phyloP scores from a whole-genome alignment of 768 basidiomycete genomes.

The Boletus bicolor region DNA sequence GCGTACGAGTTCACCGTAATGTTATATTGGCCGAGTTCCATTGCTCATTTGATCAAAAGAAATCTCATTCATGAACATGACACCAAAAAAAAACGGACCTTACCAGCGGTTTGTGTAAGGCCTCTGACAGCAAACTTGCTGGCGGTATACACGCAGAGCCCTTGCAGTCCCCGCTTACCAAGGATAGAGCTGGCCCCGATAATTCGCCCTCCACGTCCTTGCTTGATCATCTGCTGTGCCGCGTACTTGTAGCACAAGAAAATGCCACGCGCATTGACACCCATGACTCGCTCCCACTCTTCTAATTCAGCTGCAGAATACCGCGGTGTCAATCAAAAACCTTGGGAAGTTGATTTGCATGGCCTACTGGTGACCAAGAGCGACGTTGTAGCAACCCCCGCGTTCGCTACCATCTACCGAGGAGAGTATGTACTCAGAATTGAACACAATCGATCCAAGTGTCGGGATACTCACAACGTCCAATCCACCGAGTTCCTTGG shows the following conservation, averaged over 20 bases:
- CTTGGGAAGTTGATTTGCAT: too few relatives aligned
- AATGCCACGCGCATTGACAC: slow-evolving; percentile 49
- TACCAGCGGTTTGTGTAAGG: slow-evolving; percentile 38
- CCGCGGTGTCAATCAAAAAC: background rate
- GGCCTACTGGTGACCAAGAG: background rate
- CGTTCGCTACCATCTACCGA: slow-evolving; percentile 19
- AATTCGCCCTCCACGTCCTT: slow-evolving; percentile 51
- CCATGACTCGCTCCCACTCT: slow-evolving; percentile 7
- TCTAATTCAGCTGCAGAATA: background rate
- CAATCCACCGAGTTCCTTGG: slow-evolving; percentile 5
- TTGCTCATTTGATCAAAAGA: background rate
- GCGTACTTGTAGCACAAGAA: slow-evolving; percentile 64
- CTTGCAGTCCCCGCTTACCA: background rate
- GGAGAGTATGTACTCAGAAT: too few relatives aligned
- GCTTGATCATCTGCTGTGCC: slow-evolving; percentile 54
- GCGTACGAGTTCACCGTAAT: slow-evolving; percentile 41
- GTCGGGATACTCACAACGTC: slow-evolving; percentile 1
- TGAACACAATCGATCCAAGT: too few relatives aligned
- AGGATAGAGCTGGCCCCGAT: slow-evolving; percentile 36
- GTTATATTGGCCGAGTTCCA: slow-evolving; percentile 29
- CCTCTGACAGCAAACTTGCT: slow-evolving; percentile 41
- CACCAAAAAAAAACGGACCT: background rate
- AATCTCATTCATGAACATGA: background rate
- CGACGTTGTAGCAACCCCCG: background rate
- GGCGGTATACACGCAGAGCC: slow-evolving; percentile 23